Conservation (phyloP, 139 green algal species). For the Chlamydomonas sp. region DNA sequence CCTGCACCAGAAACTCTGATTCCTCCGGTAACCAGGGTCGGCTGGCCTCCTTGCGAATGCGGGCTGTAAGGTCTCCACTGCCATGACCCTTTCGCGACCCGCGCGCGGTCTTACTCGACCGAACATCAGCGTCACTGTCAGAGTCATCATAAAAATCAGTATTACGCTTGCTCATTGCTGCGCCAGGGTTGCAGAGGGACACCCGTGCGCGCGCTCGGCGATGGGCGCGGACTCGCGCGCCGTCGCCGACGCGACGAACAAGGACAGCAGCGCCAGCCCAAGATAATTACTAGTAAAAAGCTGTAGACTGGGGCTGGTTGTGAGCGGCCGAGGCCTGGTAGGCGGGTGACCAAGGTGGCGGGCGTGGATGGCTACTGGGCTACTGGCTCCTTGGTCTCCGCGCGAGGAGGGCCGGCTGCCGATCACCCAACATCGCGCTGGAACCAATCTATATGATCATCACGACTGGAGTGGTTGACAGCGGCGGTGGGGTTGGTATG, state of each 20-base stretch:
- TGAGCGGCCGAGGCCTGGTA: no score
- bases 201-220: no score
- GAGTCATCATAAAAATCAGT: conserved; percentile 10
- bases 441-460: no score
- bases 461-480: no score
- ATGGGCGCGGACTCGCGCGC: no score
- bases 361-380: no score
- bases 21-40: conserved; percentile 25
- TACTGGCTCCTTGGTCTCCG: no score
- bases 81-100: background rate
- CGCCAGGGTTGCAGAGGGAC: background rate
- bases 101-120: background rate
- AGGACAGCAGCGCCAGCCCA: background rate
- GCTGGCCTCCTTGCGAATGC: conserved; percentile 20
- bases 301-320: background rate
- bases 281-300: background rate
- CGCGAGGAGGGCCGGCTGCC: no score
- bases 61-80: background rate
- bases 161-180: conserved; percentile 14
- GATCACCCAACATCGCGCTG: no score
- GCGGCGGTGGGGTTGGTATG: no score
- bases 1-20: conserved; percentile 2
- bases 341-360: no score
- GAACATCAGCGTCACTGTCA: conserved; percentile 8
- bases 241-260: no score